Conservation (phyloP, 495 filamentous ascomycete species). For the Lasiosphaeria ovina region DNA sequence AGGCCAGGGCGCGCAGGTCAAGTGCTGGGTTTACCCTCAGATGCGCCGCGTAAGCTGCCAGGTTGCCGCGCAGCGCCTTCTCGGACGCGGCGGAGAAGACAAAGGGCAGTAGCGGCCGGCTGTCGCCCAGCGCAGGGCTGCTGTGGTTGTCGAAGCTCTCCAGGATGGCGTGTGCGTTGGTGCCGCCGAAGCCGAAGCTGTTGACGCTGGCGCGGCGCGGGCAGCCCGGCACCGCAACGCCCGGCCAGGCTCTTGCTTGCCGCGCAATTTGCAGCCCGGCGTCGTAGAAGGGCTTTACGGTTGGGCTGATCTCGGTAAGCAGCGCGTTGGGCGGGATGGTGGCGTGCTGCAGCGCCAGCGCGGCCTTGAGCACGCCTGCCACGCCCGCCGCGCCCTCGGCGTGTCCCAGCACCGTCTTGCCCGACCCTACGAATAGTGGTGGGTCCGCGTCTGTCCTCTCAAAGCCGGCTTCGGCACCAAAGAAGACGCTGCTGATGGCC, state of each 20-base stretch:
- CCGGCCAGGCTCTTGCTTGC: conserved; percentile 12
- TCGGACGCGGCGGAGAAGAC: conserved; percentile 43
- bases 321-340: conserved; percentile 35
- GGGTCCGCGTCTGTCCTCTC: background rate
- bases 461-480: conserved; percentile 8
- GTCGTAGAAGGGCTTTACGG: conserved; percentile 14
- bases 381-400: conserved; percentile 50
- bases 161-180: conserved; percentile 38
- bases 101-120: conserved; percentile 20
- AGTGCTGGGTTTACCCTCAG: conserved; percentile 37
- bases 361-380: conserved; percentile 50
- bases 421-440: conserved; percentile 15
- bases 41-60: conserved; percentile 37
- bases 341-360: conserved; percentile 47
- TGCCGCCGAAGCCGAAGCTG: conserved; percentile 42
- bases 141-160: conserved; percentile 11
- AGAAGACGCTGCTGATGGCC: conserved; percentile 23
- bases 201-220: conserved; percentile 34
- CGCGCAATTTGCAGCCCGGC: too few species aligned
- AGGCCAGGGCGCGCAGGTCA: conserved; percentile 32
- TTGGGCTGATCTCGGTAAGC: conserved; percentile 47
- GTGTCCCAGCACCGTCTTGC: conserved; percentile 55
- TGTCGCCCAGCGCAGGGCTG: too few species aligned
- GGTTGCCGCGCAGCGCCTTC: conserved; percentile 29
- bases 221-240: conserved; percentile 24